Percentiles rank a stretch among this genome's conserved stretches.
These are phyloP conservation scores for Adiantum capillusveneris DNA, from an alignment of 75 land plant species.

Conservation along the genomic window DNA sequence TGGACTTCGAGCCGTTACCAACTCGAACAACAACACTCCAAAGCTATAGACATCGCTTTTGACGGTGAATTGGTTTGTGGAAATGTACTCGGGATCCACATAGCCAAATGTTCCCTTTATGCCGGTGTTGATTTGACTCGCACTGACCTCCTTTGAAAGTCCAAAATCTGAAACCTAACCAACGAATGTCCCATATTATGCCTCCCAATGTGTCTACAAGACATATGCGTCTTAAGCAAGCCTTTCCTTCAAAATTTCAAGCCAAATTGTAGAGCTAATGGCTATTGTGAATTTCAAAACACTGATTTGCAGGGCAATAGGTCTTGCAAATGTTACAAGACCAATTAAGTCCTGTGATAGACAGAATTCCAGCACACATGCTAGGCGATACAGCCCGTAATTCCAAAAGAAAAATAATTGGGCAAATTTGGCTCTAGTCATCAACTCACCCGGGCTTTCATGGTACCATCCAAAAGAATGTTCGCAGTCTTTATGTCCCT, in stretches of 20 bases:
- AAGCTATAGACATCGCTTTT: constrained; percentile 95
- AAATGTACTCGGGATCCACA: constrained; percentile 81
- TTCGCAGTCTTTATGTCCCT: constrained; percentile 95
- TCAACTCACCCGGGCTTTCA: constrained; percentile 81
- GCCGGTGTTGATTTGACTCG: constrained; percentile 48
- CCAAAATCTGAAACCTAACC: constrained; percentile 99
- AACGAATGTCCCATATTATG: not conserved
- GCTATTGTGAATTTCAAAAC: too few relatives aligned
- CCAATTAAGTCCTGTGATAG: too few relatives aligned
- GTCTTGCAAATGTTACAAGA: too few relatives aligned
- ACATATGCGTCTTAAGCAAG: too few relatives aligned
- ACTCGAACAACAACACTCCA: constrained; percentile 82
- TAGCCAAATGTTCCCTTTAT: constrained; percentile 96
- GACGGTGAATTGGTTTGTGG: constrained; percentile 69
- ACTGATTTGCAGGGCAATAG: too few relatives aligned
- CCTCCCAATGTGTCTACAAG: not conserved
- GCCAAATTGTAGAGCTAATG: too few relatives aligned
- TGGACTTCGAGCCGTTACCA: constrained; percentile 86
- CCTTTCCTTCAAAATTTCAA: too few relatives aligned
- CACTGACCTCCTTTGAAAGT: constrained; percentile 70
- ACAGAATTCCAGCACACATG: too few relatives aligned
- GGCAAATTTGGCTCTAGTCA: not conserved
- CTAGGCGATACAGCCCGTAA: too few relatives aligned
- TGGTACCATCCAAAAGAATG: constrained; percentile 76
- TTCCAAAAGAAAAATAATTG: not conserved